Conservation (phyloP, 225 moss, liverwort and hornwort species). For the Marchantia paleacea region DNA sequence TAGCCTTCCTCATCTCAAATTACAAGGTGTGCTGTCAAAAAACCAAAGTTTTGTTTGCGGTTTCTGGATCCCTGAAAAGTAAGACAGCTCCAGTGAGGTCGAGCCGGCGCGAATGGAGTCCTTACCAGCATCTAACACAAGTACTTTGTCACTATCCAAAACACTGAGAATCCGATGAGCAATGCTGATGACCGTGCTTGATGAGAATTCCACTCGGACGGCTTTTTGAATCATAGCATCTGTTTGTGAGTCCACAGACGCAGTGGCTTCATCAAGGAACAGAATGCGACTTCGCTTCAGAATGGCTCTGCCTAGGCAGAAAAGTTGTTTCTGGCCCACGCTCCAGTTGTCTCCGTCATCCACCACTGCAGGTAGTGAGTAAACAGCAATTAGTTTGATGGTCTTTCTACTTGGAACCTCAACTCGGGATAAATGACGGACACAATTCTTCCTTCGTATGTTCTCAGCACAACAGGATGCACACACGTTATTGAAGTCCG, state of each 20-base stretch:
- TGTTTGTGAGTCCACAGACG: slow-evolving; percentile 50
- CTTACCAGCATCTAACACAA: slow-evolving; percentile 50
- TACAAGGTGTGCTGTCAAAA: neutral
- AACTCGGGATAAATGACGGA: neutral
- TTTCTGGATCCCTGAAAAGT: neutral
- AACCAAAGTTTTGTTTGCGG: neutral
- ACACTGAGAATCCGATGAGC: slow-evolving; percentile 53
- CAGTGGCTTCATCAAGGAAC: slow-evolving; percentile 54
- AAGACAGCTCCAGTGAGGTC: neutral
- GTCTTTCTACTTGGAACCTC: too few relatives aligned
- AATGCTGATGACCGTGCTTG: slow-evolving; percentile 51
- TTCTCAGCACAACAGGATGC: neutral
- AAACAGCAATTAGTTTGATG: neutral
- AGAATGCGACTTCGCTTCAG: slow-evolving; percentile 45
- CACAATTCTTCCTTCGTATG: neutral
- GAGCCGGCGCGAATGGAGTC: neutral
- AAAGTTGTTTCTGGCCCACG: slow-evolving; percentile 50
- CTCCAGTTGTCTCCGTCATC: slow-evolving; percentile 56
- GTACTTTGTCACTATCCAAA: slow-evolving; percentile 51
- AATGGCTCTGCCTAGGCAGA: slow-evolving; percentile 47
- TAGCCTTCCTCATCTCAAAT: neutral
- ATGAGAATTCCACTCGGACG: slow-evolving; percentile 42
- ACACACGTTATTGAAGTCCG: neutral
- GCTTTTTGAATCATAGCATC: slow-evolving; percentile 47
- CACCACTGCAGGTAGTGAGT: slow-evolving; percentile 33